Evolutionary conservation across 495 filamentous ascomycete species (phyloP).

Genomic region (Penicillium bovifimosum): DNA sequence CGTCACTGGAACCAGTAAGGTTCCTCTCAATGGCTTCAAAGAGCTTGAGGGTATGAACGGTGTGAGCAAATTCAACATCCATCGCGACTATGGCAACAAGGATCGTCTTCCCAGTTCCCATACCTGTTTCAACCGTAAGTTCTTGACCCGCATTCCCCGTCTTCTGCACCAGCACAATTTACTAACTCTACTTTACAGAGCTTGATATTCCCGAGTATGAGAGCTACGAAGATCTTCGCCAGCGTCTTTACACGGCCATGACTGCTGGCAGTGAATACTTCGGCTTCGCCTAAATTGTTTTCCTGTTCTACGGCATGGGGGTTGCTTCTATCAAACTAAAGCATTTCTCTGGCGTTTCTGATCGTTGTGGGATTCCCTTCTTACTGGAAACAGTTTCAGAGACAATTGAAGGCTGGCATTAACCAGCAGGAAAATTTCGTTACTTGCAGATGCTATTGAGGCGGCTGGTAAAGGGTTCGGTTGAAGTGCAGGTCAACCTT

Average conservation of each 20-base stretch:
- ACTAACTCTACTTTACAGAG: conserved; percentile 55
- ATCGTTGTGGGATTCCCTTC: conserved; percentile 10
- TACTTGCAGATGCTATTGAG: conserved; percentile 12
- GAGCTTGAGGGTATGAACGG: conserved; percentile 99
- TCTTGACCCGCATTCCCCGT: background rate
- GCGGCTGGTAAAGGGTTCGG: conserved; percentile 8
- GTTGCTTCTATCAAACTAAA: conserved; percentile 25
- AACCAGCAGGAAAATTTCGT: background rate
- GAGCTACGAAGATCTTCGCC: conserved; percentile 83
- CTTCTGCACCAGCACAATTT: background rate
- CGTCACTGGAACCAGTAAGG: conserved; percentile 97
- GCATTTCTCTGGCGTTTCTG: conserved; percentile 48
- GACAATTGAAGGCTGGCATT: conserved; percentile 10
- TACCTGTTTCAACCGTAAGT: conserved; percentile 99
- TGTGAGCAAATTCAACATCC: conserved; percentile 96
- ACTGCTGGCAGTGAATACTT: conserved; percentile 97
- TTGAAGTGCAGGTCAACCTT: conserved; percentile 47
- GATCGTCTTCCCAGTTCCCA: conserved; percentile 93
- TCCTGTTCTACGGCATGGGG: conserved; percentile 8
- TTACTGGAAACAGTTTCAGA: conserved; percentile 5
- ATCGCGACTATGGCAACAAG: conserved; percentile 97
- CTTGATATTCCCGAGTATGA: conserved; percentile 99
- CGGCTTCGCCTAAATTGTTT: conserved; percentile 71
- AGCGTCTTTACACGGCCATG: conserved; percentile 87
- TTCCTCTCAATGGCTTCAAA: conserved; percentile 97